Base-by-base conservation (phyloP, 805 yeast species). In the Torulaspora microellipsoides region DNA sequence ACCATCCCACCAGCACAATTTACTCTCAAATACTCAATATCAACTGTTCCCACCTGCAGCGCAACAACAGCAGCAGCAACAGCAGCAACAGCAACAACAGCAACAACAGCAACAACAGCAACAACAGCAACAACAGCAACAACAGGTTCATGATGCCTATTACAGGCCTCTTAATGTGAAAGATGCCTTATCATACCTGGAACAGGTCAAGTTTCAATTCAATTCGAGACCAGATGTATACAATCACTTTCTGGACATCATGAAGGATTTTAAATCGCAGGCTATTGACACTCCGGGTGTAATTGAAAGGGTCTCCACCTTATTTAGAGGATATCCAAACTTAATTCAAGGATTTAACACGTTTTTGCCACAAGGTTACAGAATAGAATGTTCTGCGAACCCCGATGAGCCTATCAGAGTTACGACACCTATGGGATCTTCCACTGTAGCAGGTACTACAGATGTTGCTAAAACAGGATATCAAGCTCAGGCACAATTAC, bases 211-310 rank as follows among this genome's bases (percentile, higher is more conserved):
- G 66, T 77, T 83, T 38, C 97, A 90, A 64, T 93, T 93, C 67
- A 84, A 78, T 64, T 77, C 81, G 52, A 95, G 91, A 67, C 95
- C 98, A 0, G 97, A 90, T 57, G 95, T 93, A 34, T 93, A 93
- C 72, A 93, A 93, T 66, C 89, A 86, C 65, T 93, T 95, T 59
- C 74, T 93, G 59, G 99, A 93, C 62, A 91, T 93, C 52, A 93
- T 93, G 99, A 95, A 95, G 70, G 99, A 95, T 62, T 95, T 93
- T 71, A 95, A 95, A 71, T 83, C 95, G 42, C 97, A 91, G 69
- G 80, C 80, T 48, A 90, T 93, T 56, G 98, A 93, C 64, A 93
- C 99, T 0, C 99, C 98, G 0, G 99, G 98, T 29, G 99, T 93
- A 25, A 93, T 93, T 61, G 96, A 91, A 64, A 75, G 99, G 46